Conservation (phyloP, 2,329 filamentous ascomycete genomes). For the Neurospora sp. region DNA sequence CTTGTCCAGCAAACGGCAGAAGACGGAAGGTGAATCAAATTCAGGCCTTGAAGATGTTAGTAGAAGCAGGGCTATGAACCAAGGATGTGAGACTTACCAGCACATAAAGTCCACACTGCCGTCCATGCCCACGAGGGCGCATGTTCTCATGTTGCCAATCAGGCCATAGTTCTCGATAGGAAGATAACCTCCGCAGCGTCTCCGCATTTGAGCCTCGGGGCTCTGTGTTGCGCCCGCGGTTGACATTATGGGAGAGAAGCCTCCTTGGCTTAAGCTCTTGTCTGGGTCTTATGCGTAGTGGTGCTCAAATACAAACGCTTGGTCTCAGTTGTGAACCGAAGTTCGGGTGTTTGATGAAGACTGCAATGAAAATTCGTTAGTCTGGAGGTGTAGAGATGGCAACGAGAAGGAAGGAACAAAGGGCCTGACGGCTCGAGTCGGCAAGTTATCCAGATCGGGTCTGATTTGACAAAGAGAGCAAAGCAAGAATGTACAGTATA, state of each 20-base stretch:
- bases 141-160: constrained; percentile 73
- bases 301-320: not conserved
- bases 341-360: not conserved
- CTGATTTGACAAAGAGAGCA: not conserved
- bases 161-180: constrained; percentile 70
- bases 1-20: constrained; percentile 65
- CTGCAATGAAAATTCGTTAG: not conserved
- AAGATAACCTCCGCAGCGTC: constrained; percentile 35
- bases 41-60: constrained; percentile 45
- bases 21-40: constrained; percentile 68
- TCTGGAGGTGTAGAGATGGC: not conserved
- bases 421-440: not conserved
- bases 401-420: not conserved
- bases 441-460: not conserved
- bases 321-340: not conserved
- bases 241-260: constrained; percentile 20
- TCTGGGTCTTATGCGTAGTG: not conserved
- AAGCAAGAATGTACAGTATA: not conserved
- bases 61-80: not conserved
- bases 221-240: constrained; percentile 22
- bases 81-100: constrained; percentile 37
- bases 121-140: constrained; percentile 63
- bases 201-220: constrained; percentile 21
- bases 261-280: not conserved
- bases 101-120: constrained; percentile 71